phyloP scores from a whole-genome alignment of 805 yeast genomes.

The Komagataella phaffii region DNA sequence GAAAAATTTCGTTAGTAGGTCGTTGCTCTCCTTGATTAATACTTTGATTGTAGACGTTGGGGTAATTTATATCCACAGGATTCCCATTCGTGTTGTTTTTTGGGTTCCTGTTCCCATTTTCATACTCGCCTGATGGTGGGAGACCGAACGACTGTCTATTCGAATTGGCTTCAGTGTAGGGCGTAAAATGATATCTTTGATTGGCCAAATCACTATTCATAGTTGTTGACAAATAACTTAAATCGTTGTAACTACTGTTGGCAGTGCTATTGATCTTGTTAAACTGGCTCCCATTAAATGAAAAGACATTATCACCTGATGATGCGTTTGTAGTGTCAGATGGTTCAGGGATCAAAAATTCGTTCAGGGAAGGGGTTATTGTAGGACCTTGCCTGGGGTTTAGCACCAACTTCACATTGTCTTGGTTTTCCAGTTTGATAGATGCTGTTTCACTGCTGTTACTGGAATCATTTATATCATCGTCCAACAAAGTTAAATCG shows the following conservation, averaged over 20 bases:
- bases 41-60: background rate
- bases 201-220: slow-evolving; percentile 2
- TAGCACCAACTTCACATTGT: slow-evolving; percentile 1
- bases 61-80: background rate
- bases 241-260: background rate
- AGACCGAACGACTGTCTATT: background rate
- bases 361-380: background rate
- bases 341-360: background rate
- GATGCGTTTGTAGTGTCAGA: background rate
- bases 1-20: slow-evolving; percentile 1
- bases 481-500: slow-evolving; percentile 4
- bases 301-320: background rate
- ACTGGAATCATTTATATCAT: slow-evolving; percentile 1
- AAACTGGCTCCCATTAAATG: background rate
- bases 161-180: background rate
- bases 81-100: background rate
- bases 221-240: slow-evolving; percentile 1
- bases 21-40: background rate
- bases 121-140: background rate
- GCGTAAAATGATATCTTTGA: slow-evolving; percentile 3
- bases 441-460: slow-evolving; percentile 2
- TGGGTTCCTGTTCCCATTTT: slow-evolving; percentile 2
- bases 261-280: background rate
- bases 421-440: slow-evolving; percentile 3
- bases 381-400: background rate